Evolutionary conservation across 73 alveolate species (phyloP).

Genomic region (Symbiodinium natans): DNA sequence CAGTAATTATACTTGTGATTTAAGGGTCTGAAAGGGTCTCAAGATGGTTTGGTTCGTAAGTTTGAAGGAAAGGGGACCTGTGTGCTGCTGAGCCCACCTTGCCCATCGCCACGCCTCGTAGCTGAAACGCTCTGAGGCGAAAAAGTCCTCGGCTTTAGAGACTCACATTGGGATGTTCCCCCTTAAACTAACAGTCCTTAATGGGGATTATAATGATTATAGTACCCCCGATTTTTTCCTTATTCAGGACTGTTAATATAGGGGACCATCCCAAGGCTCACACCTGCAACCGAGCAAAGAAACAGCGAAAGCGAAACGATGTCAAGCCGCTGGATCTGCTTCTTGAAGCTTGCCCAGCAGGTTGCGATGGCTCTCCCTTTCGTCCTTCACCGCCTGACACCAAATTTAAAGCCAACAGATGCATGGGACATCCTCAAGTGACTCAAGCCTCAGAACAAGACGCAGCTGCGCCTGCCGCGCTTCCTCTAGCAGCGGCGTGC

Average conservation of each 20-base stretch:
- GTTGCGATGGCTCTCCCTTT: not conserved
- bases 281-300: not conserved
- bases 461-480: not conserved
- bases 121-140: constrained; percentile 16
- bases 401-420: not conserved
- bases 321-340: not conserved
- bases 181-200: no score
- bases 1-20: no score
- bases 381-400: not conserved
- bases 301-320: not conserved
- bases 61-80: no score
- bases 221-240: not conserved
- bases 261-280: not conserved
- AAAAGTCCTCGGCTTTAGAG: not conserved
- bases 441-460: not conserved
- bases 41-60: no score
- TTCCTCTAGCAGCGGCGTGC: constrained; percentile 29
- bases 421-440: not conserved
- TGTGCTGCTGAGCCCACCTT: constrained; percentile 10
- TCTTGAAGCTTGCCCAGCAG: not conserved
- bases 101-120: constrained; percentile 64
- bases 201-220: no score
- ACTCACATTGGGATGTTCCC: no score
- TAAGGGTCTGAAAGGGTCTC: no score
- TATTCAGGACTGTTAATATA: not conserved